Evolutionary conservation across 176 grass and related monocot genomes (phyloP).

Genomic region (Eragrostis curvula): DNA sequence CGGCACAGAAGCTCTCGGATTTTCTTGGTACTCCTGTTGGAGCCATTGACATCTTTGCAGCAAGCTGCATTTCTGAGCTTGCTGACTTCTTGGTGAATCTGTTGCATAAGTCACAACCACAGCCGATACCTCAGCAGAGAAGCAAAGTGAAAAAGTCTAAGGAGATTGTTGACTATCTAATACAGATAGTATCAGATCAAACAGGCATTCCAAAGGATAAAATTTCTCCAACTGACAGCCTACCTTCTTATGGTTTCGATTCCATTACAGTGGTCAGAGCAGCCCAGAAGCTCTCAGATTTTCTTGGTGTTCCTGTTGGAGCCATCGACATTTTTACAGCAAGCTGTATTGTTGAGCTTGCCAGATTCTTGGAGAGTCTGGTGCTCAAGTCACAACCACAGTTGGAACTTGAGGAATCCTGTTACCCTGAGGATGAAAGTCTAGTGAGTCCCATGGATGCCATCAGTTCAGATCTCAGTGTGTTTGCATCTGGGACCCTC

Average conservation of each 20-base stretch:
- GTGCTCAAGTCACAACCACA: conserved; percentile 46
- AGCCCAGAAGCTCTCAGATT: conserved; percentile 78
- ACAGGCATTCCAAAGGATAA: conserved; percentile 61
- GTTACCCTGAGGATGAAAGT: conserved; percentile 39
- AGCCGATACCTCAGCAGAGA: conserved; percentile 26
- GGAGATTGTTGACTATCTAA: conserved; percentile 64
- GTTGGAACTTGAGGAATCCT: conserved; percentile 28
- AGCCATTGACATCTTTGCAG: conserved; percentile 81
- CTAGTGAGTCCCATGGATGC: conserved; percentile 20
- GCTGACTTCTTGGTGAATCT: conserved; percentile 63
- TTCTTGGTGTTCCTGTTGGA: conserved; percentile 74
- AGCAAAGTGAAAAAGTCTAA: conserved; percentile 46
- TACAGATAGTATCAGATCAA: conserved; percentile 70
- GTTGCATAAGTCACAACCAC: conserved; percentile 50
- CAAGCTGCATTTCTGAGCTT: conserved; percentile 71
- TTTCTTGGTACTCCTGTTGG: conserved; percentile 75
- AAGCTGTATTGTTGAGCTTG: conserved; percentile 68
- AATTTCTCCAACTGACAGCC: conserved; percentile 61
- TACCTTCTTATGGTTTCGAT: conserved; percentile 79
- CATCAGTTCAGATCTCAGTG: conserved; percentile 30
- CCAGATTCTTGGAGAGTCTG: conserved; percentile 63
- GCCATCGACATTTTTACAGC: conserved; percentile 80
- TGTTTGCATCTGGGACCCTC: conserved; percentile 50
- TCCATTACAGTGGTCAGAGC: conserved; percentile 72
- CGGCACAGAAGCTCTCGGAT: conserved; percentile 77